Evolutionary conservation across 805 yeast genomes (phyloP).

Genomic region (Candida railenensis): DNA sequence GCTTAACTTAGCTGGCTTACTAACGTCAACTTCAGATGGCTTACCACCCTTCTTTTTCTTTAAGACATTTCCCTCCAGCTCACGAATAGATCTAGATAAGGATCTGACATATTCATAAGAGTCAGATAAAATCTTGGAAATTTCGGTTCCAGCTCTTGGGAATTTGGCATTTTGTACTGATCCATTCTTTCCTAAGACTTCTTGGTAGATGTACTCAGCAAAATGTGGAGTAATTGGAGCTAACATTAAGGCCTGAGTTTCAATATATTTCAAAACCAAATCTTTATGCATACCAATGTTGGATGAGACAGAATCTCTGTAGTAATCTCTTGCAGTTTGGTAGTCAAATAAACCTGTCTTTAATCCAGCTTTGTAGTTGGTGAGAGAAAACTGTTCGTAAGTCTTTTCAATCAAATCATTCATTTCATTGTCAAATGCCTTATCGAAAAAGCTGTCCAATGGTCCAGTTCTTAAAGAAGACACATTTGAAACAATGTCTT

Average conservation of each 20-base stretch:
- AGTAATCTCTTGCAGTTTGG: conserved; percentile 94
- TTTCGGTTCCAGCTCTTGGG: conserved; percentile 74
- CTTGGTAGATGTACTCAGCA: conserved; percentile 86
- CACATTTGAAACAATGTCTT: conserved; percentile 58
- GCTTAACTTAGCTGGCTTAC: conserved; percentile 70
- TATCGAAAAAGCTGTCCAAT: conserved; percentile 67
- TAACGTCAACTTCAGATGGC: conserved; percentile 68
- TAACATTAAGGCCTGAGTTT: conserved; percentile 77
- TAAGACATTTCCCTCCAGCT: conserved; percentile 82
- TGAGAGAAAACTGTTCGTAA: conserved; percentile 62
- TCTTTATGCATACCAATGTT: conserved; percentile 74
- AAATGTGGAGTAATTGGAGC: conserved; percentile 97
- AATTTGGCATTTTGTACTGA: conserved; percentile 74
- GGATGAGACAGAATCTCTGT: conserved; percentile 73
- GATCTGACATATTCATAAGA: conserved; percentile 78
- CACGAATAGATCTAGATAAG: conserved; percentile 83
- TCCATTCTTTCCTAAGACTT: conserved; percentile 62
- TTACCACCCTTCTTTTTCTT: conserved; percentile 80
- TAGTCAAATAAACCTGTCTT: conserved; percentile 90
- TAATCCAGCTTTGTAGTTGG: conserved; percentile 85
- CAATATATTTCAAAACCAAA: conserved; percentile 77
- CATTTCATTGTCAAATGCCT: conserved; percentile 92
- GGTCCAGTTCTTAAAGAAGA: conserved; percentile 51
- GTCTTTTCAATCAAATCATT: conserved; percentile 76
- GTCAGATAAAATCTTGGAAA: conserved; percentile 59